Conservation (phyloP, 495 filamentous ascomycete species). For the Podospora comata region DNA sequence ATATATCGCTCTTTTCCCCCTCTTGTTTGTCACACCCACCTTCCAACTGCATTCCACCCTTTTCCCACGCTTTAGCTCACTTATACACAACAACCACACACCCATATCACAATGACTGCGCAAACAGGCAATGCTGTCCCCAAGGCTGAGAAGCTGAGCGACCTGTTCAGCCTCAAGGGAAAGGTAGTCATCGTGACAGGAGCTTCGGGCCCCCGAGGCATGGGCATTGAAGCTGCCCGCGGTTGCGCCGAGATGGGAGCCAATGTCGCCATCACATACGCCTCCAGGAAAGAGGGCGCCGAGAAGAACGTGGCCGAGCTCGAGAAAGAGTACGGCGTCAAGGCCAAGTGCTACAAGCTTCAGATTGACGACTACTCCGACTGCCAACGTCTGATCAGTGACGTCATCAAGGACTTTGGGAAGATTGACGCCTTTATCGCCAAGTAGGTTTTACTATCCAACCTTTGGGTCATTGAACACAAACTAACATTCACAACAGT, state of each 20-base stretch:
- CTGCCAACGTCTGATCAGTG: conserved; percentile 52
- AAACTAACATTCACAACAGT: conserved; percentile 20
- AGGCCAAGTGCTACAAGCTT: conserved; percentile 61
- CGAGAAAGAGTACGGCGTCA: conserved; percentile 48
- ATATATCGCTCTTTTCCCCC: neutral
- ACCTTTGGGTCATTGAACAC: neutral
- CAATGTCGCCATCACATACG: conserved; percentile 48
- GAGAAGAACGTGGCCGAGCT: conserved; percentile 57
- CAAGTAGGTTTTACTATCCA: conserved; percentile 32
- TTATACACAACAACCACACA: neutral
- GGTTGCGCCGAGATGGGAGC: conserved; percentile 53
- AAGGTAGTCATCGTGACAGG: conserved; percentile 55
- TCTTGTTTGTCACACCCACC: neutral
- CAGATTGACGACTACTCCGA: conserved; percentile 59
- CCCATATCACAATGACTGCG: conserved; percentile 8
- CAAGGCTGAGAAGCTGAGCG: conserved; percentile 31
- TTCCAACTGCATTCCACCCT: neutral
- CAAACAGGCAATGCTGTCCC: conserved; percentile 28
- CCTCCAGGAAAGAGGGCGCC: conserved; percentile 49
- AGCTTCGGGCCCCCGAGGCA: conserved; percentile 49
- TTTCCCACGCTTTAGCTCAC: neutral
- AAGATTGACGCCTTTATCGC: conserved; percentile 49
- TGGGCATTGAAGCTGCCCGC: conserved; percentile 48
- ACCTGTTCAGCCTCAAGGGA: conserved; percentile 52
- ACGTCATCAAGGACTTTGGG: conserved; percentile 55